Base-by-base conservation (phyloP, 108 stramenopile genomes). In the Cylindrotheca fusiformis region DNA sequence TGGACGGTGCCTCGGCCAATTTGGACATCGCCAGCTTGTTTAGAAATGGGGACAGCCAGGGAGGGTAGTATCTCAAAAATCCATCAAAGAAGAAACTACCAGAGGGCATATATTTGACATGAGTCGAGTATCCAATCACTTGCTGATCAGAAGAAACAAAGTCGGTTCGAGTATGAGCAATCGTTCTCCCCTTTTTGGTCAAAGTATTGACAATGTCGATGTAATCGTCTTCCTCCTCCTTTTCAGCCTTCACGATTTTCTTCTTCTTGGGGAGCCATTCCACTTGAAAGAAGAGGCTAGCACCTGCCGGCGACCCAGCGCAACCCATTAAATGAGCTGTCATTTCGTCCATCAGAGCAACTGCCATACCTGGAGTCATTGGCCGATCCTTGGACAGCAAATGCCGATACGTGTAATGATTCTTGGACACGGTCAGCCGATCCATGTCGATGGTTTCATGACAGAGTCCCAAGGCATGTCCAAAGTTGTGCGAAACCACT, bases 61-160 rank as follows among this genome's bases (percentile, higher is more conserved):
- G 6, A 6, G 36, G 36, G 14, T 10, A 41, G 36, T 41, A 41
- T 41, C 10, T 10, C 1, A 30, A 14, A 19, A 53, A 67, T 17
- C 19, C 28, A 18, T 55, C 55, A 4, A 23, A 46, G 24, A 48
- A 5, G 4, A 46, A n/a, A n/a, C 17, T 32, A 4, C 67, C 67
- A 3, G 49, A 47, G 1, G 67, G 67, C 67, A 68, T 68, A 58
- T 68, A 68, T 50, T 68, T 68, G 58, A 68, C 67, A 36, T 68
- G 67, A 24, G 67, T 48, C 26, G 41, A 51, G 22, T 48, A 68
- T 1, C 25, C 57, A 33, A 68, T 41, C 23, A 59, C 21, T 3
- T 68, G 20, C 21, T 68, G 10, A 10, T 41, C 47, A 24, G 17
- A 5, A 8, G 67, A 14, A 1, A 21, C 0, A 25, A 59, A 50